Conservation (phyloP, 1,139 yeast genomes). For the Sugiyamaella pinicola region DNA sequence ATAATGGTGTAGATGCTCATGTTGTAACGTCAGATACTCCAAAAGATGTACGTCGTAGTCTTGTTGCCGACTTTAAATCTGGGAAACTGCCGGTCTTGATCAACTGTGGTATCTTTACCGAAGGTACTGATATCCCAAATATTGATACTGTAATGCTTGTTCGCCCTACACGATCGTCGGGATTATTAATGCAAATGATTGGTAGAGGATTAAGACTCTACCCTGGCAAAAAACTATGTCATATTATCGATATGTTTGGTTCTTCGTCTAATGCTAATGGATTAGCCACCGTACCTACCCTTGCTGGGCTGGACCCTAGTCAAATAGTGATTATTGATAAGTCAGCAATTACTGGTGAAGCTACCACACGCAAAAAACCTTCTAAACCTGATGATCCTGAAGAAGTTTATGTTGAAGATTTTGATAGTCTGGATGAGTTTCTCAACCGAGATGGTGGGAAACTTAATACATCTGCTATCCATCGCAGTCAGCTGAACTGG, state of each 20-base stretch:
- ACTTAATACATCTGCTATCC: constrained; percentile 3
- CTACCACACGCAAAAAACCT: background rate
- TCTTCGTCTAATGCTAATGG: constrained; percentile 53
- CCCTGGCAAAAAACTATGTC: constrained; percentile 64
- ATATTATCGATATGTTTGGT: constrained; percentile 76
- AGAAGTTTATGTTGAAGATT: constrained; percentile 27
- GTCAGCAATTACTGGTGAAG: background rate
- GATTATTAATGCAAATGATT: constrained; percentile 80
- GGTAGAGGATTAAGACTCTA: constrained; percentile 83
- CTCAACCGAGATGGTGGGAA: constrained; percentile 16
- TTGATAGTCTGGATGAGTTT: constrained; percentile 26
- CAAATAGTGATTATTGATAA: constrained; percentile 16
- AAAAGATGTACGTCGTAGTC: constrained; percentile 52
- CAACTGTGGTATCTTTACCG: constrained; percentile 90
- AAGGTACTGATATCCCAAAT: constrained; percentile 93
- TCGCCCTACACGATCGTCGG: constrained; percentile 77
- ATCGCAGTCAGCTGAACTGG: constrained; percentile 29
- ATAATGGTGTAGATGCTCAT: constrained; percentile 68
- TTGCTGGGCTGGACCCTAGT: constrained; percentile 53
- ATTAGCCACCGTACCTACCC: constrained; percentile 61
- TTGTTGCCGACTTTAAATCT: constrained; percentile 59
- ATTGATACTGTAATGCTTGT: constrained; percentile 80
- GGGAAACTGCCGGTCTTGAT: constrained; percentile 73
- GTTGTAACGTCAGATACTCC: constrained; percentile 72
- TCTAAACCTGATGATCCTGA: constrained; percentile 14